phyloP scores from a whole-genome alignment of 306 rosid genomes.

The Rosa lucieae region DNA sequence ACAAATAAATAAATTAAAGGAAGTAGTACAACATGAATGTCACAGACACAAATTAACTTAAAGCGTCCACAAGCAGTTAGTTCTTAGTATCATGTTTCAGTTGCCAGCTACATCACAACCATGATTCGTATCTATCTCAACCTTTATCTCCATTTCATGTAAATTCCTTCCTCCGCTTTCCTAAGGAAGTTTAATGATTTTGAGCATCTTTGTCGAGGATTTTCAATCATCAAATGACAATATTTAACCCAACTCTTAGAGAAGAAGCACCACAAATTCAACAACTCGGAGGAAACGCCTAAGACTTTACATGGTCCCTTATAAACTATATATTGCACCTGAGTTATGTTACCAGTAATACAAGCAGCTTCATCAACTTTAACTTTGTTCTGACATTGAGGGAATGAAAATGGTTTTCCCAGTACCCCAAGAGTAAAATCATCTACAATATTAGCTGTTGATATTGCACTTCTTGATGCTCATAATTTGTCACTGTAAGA shows the following conservation, averaged over 20 bases:
- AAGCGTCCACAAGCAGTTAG: not conserved
- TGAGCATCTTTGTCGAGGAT: not conserved
- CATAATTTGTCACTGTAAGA: conserved; percentile 72
- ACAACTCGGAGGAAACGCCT: conserved; percentile 3
- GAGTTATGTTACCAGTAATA: conserved; percentile 60
- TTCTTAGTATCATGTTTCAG: not conserved
- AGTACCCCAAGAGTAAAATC: conserved; percentile 76
- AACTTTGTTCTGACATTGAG: conserved; percentile 76
- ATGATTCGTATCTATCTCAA: not conserved
- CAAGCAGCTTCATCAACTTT: conserved; percentile 77
- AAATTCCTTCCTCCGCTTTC: not conserved
- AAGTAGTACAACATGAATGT: not conserved
- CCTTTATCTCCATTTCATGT: too few relatives aligned
- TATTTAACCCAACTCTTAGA: not conserved
- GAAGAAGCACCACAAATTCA: not conserved
- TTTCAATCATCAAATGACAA: not conserved
- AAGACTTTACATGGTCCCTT: conserved; percentile 56
- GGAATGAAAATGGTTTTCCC: conserved; percentile 68
- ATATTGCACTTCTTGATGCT: conserved; percentile 79
- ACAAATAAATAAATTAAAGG: not conserved
- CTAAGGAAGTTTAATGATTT: not conserved
- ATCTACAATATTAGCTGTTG: conserved; percentile 68
- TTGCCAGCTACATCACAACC: not conserved
- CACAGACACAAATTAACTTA: not conserved
- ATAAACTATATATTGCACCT: conserved; percentile 75